phyloP scores from a whole-genome alignment of 441 rosid species.

The Daphne laureola region DNA sequence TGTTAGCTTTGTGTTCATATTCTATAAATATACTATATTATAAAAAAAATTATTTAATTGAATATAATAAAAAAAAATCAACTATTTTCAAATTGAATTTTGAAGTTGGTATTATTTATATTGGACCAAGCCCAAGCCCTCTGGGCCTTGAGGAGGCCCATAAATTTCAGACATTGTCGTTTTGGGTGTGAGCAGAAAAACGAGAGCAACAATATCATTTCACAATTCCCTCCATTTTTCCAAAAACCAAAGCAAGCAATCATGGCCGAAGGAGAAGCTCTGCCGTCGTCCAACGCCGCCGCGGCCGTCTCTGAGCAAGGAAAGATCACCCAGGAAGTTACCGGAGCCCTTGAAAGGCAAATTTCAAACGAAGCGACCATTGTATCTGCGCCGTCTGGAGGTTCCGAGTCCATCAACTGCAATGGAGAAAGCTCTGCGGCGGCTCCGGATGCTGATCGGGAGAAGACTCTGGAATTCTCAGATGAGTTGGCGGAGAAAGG shows the following conservation, averaged over 20 bases:
- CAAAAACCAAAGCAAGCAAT: not conserved
- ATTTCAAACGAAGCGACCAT: slow-evolving; percentile 50
- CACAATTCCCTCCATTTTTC: not conserved
- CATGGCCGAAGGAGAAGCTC: slow-evolving; percentile 44
- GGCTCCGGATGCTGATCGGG: slow-evolving; percentile 31
- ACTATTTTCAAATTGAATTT: no score
- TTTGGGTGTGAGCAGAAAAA: not conserved
- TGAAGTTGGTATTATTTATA: no score
- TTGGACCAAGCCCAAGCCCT: no score
- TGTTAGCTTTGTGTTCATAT: no score
- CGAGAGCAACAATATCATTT: slow-evolving; percentile 5
- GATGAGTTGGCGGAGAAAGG: slow-evolving; percentile 60
- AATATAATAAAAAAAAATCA: no score
- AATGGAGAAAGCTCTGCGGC: slow-evolving; percentile 40
- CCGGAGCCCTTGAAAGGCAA: slow-evolving; percentile 27
- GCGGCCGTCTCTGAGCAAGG: slow-evolving; percentile 24
- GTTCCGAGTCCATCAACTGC: slow-evolving; percentile 45
- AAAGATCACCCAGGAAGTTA: not conserved
- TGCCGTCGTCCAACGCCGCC: slow-evolving; percentile 37
- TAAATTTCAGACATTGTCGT: no score
- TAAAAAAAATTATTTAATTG: no score
- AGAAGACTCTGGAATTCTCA: slow-evolving; percentile 51
- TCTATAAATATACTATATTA: no score
- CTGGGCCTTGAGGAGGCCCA: no score
- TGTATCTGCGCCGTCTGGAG: slow-evolving; percentile 37